Evolutionary conservation across 805 yeast species (phyloP).

Genomic region (Saccharomycopsis guyanensis): DNA sequence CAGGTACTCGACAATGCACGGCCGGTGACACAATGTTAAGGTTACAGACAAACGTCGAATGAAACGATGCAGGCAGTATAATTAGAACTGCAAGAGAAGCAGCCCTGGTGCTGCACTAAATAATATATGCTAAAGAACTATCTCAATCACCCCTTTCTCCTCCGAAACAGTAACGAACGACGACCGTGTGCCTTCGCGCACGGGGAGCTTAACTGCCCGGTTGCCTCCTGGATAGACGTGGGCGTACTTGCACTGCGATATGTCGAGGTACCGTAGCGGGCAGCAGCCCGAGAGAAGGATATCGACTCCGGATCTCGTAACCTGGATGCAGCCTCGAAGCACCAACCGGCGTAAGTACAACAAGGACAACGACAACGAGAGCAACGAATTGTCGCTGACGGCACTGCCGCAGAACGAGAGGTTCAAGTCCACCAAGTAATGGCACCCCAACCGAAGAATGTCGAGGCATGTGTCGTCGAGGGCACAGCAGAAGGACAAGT

Average conservation of each 20-base stretch:
- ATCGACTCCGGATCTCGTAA: slow-evolving; percentile 72
- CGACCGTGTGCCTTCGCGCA: slow-evolving; percentile 43
- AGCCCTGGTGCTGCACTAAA: too few species aligned
- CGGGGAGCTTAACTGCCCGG: slow-evolving; percentile 46
- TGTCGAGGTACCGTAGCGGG: slow-evolving; percentile 44
- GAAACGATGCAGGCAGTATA: too few species aligned
- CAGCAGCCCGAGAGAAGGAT: slow-evolving; percentile 50
- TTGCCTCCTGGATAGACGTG: slow-evolving; percentile 54
- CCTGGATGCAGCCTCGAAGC: slow-evolving; percentile 66
- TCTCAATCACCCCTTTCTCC: slow-evolving; percentile 48
- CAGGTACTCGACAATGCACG: too few species aligned
- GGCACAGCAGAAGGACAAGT: slow-evolving; percentile 70
- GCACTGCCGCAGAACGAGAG: slow-evolving; percentile 75
- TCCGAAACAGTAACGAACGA: slow-evolving; percentile 50
- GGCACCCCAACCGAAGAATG: slow-evolving; percentile 60
- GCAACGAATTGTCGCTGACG: slow-evolving; percentile 62
- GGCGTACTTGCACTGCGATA: slow-evolving; percentile 68
- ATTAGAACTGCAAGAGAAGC: too few species aligned
- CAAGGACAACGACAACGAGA: slow-evolving; percentile 50
- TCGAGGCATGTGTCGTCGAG: slow-evolving; percentile 63
- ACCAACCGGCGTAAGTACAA: slow-evolving; percentile 39
- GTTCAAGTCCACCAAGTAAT: slow-evolving; percentile 42
- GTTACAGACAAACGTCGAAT: too few species aligned
- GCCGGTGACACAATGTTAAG: too few species aligned
- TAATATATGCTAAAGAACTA: slow-evolving; percentile 34